Evolutionary conservation across 2,329 filamentous ascomycete species (phyloP), one percentile per base, ranked within the genome.

Genomic region (Alternaria ethzedia): DNA sequence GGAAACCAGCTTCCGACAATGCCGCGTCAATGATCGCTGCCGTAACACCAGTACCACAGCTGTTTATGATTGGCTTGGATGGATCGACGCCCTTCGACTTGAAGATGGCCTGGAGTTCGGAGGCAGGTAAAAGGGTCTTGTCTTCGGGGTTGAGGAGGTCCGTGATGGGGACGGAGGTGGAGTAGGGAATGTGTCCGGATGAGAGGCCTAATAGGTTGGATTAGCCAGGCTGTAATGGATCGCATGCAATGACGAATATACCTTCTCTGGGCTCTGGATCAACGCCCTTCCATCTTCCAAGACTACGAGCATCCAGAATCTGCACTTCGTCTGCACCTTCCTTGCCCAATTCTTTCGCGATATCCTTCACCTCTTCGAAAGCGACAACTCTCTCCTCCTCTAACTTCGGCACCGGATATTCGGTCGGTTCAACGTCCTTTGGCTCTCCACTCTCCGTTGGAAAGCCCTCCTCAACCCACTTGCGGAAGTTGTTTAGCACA

Each of bases 41-140:
- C 11, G 94, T 98, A 55, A 99, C 95, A 32, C 96, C 96, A 7
- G 94, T 97, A 12, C 96, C 96, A 74, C 96, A 99, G 73, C 88
- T 95, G 54, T 89, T 91, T 72, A 98, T 91, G 69, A 97, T 92
- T 4, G 94, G 91, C 78, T 90, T 93, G 26, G 85, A 84, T 0
- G 91, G 88, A 76, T 97, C 90, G 9, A 99, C 83, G 0, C 93
- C 91, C 77, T 91, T 95, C n/a, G 86, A 84, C 78, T 91, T 84
- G 74, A 99, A 96, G 15, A 98, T 77, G 74, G 90, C 87, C 71
- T 86, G 86, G 52, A 99, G 83, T 79, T 95, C 86, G 12, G 91
- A 87, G 0, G 86, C 84, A 0, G 93, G 87, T 20, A 94, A 86
- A 70, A 96, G 89, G 0, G 92, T 86, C 83, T 97, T 97, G 64